Conservation (phyloP, 495 filamentous ascomycete genomes). For the Xylaria nigripes region DNA sequence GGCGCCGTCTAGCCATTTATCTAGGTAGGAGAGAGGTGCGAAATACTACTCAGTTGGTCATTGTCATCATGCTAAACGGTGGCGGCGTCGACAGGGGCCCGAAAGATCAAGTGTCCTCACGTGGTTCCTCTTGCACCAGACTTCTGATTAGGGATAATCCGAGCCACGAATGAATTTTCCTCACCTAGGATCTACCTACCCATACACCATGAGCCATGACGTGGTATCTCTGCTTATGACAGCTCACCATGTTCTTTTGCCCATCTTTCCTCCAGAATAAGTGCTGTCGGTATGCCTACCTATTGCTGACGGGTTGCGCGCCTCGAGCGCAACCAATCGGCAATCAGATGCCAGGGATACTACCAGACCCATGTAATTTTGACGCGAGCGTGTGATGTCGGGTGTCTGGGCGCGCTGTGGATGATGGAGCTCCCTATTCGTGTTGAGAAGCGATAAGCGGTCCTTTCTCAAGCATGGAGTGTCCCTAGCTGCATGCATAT, state of each 20-base stretch:
- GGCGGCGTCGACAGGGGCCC: not conserved
- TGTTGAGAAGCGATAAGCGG: slow-evolving; percentile 27
- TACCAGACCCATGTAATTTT: slow-evolving; percentile 35
- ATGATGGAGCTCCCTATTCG: slow-evolving; percentile 19
- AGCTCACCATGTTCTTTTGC: slow-evolving; percentile 2
- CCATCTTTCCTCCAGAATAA: slow-evolving; percentile 16
- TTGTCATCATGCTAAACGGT: not conserved
- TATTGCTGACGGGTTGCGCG: slow-evolving; percentile 30
- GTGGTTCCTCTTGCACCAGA: not conserved
- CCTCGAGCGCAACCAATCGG: slow-evolving; percentile 32
- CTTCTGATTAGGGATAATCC: not conserved
- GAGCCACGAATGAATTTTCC: too few relatives aligned
- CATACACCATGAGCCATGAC: slow-evolving; percentile 7
- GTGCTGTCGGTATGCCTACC: slow-evolving; percentile 14
- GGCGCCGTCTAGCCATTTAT: too few relatives aligned
- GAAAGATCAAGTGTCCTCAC: not conserved
- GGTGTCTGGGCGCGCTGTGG: too few relatives aligned
- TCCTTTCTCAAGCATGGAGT: slow-evolving; percentile 20
- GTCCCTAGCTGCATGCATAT: slow-evolving; percentile 7
- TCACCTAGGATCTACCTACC: not conserved
- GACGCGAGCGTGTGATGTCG: slow-evolving; percentile 33
- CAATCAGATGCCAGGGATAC: slow-evolving; percentile 25
- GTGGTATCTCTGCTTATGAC: slow-evolving; percentile 11
- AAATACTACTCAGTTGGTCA: not conserved
- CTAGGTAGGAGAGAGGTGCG: too few relatives aligned